These are phyloP conservation scores for Penicillium sp. DNA, from an alignment of 2,329 filamentous ascomycete species.

Conservation along the genomic window DNA sequence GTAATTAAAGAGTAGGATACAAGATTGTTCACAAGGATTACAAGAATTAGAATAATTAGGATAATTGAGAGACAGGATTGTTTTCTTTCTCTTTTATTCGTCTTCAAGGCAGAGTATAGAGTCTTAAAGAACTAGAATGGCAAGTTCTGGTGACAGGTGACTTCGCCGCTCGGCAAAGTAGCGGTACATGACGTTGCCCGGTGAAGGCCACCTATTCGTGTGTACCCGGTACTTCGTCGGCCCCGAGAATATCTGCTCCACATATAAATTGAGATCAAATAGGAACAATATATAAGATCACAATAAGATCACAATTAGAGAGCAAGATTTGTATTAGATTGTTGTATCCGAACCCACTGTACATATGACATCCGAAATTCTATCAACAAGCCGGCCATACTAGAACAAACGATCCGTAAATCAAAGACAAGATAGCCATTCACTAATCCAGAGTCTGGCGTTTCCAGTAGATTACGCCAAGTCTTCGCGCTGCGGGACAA, in stretches of 20 bases:
- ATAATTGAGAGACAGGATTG: neutral
- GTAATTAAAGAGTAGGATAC: neutral
- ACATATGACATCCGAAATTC: slow-evolving; percentile 14
- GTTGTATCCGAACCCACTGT: slow-evolving; percentile 10
- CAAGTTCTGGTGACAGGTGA: slow-evolving; percentile 22
- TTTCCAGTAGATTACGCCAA: slow-evolving; percentile 14
- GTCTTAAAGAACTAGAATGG: slow-evolving; percentile 7
- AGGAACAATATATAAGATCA: neutral
- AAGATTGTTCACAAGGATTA: neutral
- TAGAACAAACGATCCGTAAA: neutral
- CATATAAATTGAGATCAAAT: neutral
- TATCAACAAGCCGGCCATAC: slow-evolving; percentile 15
- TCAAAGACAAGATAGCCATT: neutral
- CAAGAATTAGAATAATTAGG: neutral
- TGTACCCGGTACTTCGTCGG: slow-evolving; percentile 13
- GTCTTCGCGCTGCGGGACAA: slow-evolving; percentile 10
- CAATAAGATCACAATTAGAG: neutral
- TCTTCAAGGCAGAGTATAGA: neutral
- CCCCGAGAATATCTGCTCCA: neutral
- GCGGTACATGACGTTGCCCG: slow-evolving; percentile 21
- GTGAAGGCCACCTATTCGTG: neutral
- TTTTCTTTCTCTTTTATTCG: neutral
- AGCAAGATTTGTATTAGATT: slow-evolving; percentile 2
- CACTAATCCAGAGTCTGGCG: neutral
- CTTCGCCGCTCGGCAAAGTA: slow-evolving; percentile 25